Base-by-base conservation (phyloP, 345 rosid species). In the Nephelium lappaceum region DNA sequence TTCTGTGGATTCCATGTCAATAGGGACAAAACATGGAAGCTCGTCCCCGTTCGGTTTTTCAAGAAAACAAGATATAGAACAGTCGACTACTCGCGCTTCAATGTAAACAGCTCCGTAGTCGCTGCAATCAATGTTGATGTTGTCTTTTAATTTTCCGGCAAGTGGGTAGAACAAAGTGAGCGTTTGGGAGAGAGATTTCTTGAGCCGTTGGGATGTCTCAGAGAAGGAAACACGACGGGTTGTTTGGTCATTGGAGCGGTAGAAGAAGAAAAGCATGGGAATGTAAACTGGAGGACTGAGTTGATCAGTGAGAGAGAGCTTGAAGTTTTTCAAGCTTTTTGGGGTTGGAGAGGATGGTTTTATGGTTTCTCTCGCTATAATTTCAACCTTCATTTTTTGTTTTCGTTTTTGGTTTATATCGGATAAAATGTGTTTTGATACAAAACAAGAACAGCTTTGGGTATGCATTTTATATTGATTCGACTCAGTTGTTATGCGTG, bases 251-350 rank as follows among this genome's bases (percentile, higher is more conserved):
- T 31, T 27, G 25, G 36, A 60, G 11, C 23, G 24, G 71, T 80
- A 83, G 75, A 80, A 83, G 75, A 80, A 83, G 72, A 80, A 75
- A 51, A 80, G 36, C 45, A 78, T 47, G n/a, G 81, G 79, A 47
- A 42, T 55, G 36, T 43, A 83, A 64, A 70, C 57, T 9, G 79
- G 55, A 69, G 86, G 82, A 80, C 79, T 66, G 67, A 85, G 78
- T 68, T 86, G 87, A 64, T 84, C 88, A 73, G 81, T 73, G 60
- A 86, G 77, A 51, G 85, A 84, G 63, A 83, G 81, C 42, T 47
- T 57, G 64, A 77, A 77, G 43, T 1, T 49, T 7, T 53, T 76
- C 24, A 69, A 68, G 72, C 71, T 63, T 18, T 71, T 49, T 18
- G 83, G 79, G 47, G 73, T 81, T 42, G 69, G 77, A 69, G 86